These are phyloP conservation scores for Macadamia tetraphylla DNA, from an alignment of 164 flowering plant species.

Conservation along the genomic window DNA sequence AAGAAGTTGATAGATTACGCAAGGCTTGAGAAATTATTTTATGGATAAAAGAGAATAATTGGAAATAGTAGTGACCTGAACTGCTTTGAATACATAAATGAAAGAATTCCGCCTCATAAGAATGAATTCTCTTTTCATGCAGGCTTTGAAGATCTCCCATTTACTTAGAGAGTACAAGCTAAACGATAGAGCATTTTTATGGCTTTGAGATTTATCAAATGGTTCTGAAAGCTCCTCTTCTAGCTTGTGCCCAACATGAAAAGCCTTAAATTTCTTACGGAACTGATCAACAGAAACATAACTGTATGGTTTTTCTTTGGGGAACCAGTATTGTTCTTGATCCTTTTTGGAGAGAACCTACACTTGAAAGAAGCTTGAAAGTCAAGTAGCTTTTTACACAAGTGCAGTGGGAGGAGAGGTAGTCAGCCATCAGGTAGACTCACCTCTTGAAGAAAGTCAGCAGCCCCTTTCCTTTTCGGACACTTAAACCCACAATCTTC, in stretches of 20 bases:
- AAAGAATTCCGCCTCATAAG: constrained; percentile 49
- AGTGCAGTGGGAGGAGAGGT: not conserved
- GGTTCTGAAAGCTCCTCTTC: constrained; percentile 32
- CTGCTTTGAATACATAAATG: constrained; percentile 43
- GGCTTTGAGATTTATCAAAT: constrained; percentile 31
- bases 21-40: too few species aligned
- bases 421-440: not conserved
- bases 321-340: constrained; percentile 54
- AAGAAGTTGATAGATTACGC: not conserved
- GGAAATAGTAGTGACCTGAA: constrained; percentile 25
- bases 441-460: constrained; percentile 73
- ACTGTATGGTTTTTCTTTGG: constrained; percentile 28
- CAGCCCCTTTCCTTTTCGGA: constrained; percentile 62
- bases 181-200: constrained; percentile 30
- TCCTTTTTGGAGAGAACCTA: constrained; percentile 62
- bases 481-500: constrained; percentile 59
- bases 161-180: constrained; percentile 31
- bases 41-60: not conserved
- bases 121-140: constrained; percentile 45
- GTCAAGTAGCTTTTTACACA: not conserved
- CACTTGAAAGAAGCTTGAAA: not conserved
- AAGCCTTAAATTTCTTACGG: constrained; percentile 28
- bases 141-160: constrained; percentile 48
- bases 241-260: constrained; percentile 25
- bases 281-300: constrained; percentile 41